Evolutionary conservation across 2,329 filamentous ascomycete species (phyloP).

Genomic region (Ceratocystis papillata): DNA sequence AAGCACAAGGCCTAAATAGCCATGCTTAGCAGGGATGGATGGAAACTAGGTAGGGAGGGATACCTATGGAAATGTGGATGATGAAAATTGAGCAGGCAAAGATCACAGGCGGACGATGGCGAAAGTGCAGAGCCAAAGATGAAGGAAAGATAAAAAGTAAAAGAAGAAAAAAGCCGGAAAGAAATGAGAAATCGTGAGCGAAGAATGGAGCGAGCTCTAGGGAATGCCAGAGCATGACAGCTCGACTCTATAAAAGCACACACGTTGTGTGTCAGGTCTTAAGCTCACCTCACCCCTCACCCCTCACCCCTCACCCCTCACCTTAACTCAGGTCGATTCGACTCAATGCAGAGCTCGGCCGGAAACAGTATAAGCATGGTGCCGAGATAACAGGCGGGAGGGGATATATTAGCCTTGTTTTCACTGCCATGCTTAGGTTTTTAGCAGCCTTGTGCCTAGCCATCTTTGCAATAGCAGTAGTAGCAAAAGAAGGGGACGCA

Average conservation of each 20-base stretch:
- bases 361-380: too few relatives aligned
- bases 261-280: background rate
- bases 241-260: background rate
- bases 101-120: background rate
- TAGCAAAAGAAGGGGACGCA: too few relatives aligned
- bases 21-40: background rate
- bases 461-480: too few relatives aligned
- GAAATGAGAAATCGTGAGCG: too few relatives aligned
- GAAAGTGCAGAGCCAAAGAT: background rate
- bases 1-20: background rate
- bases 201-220: background rate
- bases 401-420: too few relatives aligned
- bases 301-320: too few relatives aligned
- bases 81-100: background rate
- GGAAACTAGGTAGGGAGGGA: background rate
- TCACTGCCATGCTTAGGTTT: too few relatives aligned
- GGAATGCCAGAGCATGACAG: background rate
- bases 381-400: too few relatives aligned
- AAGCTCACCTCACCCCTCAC: too few relatives aligned
- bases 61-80: background rate
- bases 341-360: too few relatives aligned
- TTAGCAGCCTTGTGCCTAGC: too few relatives aligned
- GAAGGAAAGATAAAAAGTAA: background rate
- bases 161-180: background rate
- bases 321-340: too few relatives aligned